phyloP scores from a whole-genome alignment of 2,329 filamentous ascomycete species.

The Epichloe festucae region DNA sequence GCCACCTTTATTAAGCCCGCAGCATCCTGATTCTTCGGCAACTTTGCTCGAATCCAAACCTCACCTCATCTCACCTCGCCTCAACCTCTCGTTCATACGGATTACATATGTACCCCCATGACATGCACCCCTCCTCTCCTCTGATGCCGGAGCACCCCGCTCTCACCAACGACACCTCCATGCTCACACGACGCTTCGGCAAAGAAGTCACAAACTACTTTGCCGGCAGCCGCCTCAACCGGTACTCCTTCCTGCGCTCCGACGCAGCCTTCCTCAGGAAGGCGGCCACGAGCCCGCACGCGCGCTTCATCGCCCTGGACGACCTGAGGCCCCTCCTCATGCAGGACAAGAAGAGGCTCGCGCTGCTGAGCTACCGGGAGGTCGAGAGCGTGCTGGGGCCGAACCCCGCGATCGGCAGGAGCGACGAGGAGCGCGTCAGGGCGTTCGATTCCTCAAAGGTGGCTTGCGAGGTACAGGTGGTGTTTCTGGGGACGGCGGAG shows the following conservation, averaged over 20 bases:
- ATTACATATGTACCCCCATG: slow-evolving; percentile 11
- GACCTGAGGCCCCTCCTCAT: slow-evolving; percentile 60
- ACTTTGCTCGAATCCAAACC: too few relatives aligned
- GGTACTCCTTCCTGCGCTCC: slow-evolving; percentile 62
- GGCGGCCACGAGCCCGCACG: slow-evolving; percentile 51
- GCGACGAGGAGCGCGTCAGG: slow-evolving; percentile 60
- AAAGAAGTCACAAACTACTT: slow-evolving; percentile 77
- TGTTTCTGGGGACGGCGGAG: slow-evolving; percentile 74
- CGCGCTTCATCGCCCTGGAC: slow-evolving; percentile 68
- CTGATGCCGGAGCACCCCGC: slow-evolving; percentile 31
- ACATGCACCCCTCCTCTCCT: slow-evolving; percentile 12
- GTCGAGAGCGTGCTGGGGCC: slow-evolving; percentile 57
- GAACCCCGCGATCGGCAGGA: slow-evolving; percentile 50
- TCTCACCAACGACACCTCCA: slow-evolving; percentile 40
- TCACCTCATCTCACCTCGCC: not conserved
- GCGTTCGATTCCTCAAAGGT: slow-evolving; percentile 64
- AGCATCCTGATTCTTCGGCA: not conserved
- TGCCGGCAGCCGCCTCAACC: slow-evolving; percentile 63
- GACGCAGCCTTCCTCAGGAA: slow-evolving; percentile 57
- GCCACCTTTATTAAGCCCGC: not conserved
- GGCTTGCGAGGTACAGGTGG: slow-evolving; percentile 49
- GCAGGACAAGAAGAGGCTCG: slow-evolving; percentile 39
- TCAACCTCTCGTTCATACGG: not conserved
- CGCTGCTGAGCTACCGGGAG: slow-evolving; percentile 55
- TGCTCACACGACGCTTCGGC: slow-evolving; percentile 67